Evolutionary conservation across 345 rosid species (phyloP).

Genomic region (Litchi chinensis): DNA sequence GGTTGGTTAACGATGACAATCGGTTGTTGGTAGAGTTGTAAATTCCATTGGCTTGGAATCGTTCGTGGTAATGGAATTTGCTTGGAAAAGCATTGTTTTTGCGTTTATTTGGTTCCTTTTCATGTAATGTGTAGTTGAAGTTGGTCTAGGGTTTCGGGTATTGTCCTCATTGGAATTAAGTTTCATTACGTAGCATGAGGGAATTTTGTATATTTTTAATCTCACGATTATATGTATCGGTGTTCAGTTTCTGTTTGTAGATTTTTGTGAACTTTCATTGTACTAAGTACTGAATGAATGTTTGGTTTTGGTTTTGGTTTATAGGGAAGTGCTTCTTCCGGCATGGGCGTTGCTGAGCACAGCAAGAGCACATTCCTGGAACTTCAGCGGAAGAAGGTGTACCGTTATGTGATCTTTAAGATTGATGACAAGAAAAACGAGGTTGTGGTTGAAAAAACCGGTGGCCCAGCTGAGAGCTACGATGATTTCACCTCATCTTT

Average conservation of each 20-base stretch:
- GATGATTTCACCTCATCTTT: slow-evolving; percentile 61
- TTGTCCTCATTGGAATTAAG: neutral
- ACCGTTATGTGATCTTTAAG: slow-evolving; percentile 56
- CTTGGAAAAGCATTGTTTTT: neutral
- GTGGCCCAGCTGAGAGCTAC: slow-evolving; percentile 53
- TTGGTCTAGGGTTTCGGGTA: neutral
- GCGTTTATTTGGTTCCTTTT: neutral
- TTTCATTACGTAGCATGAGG: too few species aligned
- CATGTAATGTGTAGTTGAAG: neutral
- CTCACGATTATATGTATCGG: neutral
- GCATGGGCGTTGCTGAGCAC: slow-evolving; percentile 35
- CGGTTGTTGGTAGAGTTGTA: neutral
- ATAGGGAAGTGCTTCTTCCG: slow-evolving; percentile 27
- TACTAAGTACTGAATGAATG: neutral
- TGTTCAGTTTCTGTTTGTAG: neutral
- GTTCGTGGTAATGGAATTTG: neutral
- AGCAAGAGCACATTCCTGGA: slow-evolving; percentile 29
- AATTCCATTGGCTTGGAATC: neutral
- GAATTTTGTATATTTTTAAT: neutral
- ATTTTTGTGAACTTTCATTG: neutral
- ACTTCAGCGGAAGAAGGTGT: slow-evolving; percentile 50
- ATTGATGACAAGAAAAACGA: slow-evolving; percentile 63
- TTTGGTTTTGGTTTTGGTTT: neutral
- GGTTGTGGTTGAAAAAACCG: slow-evolving; percentile 62
- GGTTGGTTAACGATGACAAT: neutral